Evolutionary conservation across 1,284 basidiomycete species (phyloP), one percentile per base, ranked within the genome.

Genomic region (Prillingera fragicola): DNA sequence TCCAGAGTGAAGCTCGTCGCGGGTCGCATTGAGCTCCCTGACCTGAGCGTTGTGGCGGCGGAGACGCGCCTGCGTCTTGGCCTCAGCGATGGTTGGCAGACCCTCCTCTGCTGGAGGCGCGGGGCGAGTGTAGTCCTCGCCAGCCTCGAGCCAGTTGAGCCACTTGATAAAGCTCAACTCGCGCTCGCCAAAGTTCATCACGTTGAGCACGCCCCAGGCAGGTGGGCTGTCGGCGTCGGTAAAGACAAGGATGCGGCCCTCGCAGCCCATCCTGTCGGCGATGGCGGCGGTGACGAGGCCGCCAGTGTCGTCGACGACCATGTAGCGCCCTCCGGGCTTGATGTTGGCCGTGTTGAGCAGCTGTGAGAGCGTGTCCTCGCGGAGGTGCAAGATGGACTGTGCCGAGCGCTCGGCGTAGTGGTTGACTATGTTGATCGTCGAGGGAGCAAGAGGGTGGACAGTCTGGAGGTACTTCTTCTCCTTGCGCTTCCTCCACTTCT

Each of bases 381-480:
- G 83, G 29, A 99, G 77, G 54, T 88, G 83, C 32, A 87, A 81
- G 46, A 95, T 82, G 46, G 87, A 82, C 45, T 73, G 78, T 38
- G 87, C 81, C 73, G 72, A 87, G 85, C 85, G 89, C 19, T 55
- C 39, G 26, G 52, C 45, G 48, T 71, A 89, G 67, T 87, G 92
- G 54, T 88, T 82, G 64, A 85, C 84, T 31, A 98, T 81, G 64
- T 92, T 90, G 73, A 83, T 83, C 19, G 88, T 65, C 0, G 90
- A 90, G 0, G 94, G 90, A 33, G 91, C 84, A 27, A 97, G 77
- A 0, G 87, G 87, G 3, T 86, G 84, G 58, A 99, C 90, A 7
- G 80, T 79, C 65, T 89, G 92, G 9, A 84, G 82, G 67, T 89
- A 97, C 90, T 96, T 96, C 53, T 86, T 88, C 71, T 92, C 87